Percentiles rank a stretch among this genome's conserved stretches.
Conservation (phyloP, 1,139 yeast genomes). For the Keqinozyma sinolaborantium region DNA sequence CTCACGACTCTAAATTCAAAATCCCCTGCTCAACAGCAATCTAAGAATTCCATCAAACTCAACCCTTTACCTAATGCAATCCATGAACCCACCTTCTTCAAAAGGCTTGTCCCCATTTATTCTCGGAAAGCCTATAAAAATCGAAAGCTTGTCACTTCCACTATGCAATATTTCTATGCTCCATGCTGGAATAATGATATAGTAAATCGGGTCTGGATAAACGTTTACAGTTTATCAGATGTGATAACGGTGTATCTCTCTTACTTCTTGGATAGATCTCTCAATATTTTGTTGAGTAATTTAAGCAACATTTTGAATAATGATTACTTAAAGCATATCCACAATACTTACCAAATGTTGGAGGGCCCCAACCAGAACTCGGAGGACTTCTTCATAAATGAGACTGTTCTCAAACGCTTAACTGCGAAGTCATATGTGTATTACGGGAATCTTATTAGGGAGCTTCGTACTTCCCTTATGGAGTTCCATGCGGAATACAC, state of each 20-base stretch:
- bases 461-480: slow-evolving; percentile 29
- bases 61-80: slow-evolving; percentile 14
- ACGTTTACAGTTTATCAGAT: slow-evolving; percentile 23
- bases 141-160: neutral
- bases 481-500: slow-evolving; percentile 33
- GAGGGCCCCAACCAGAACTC: slow-evolving; percentile 8
- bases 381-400: slow-evolving; percentile 22
- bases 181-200: slow-evolving; percentile 27
- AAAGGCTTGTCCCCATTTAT: slow-evolving; percentile 1
- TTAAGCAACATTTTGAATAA: slow-evolving; percentile 18
- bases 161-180: slow-evolving; percentile 9
- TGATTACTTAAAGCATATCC: slow-evolving; percentile 13
- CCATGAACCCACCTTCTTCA: slow-evolving; percentile 5
- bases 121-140: slow-evolving; percentile 1
- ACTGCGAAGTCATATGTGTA: slow-evolving; percentile 31
- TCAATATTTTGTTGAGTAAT: slow-evolving; percentile 28
- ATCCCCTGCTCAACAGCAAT: neutral
- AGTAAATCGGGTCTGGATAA: slow-evolving; percentile 23
- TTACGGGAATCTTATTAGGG: slow-evolving; percentile 32
- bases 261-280: slow-evolving; percentile 36
- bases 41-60: neutral
- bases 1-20: neutral
- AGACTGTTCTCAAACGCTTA: slow-evolving; percentile 25
- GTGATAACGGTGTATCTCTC: slow-evolving; percentile 25
- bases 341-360: slow-evolving; percentile 11